These are phyloP conservation scores for Rheum nobile DNA, from an alignment of 148 eudicot genomes.

Conservation along the genomic window DNA sequence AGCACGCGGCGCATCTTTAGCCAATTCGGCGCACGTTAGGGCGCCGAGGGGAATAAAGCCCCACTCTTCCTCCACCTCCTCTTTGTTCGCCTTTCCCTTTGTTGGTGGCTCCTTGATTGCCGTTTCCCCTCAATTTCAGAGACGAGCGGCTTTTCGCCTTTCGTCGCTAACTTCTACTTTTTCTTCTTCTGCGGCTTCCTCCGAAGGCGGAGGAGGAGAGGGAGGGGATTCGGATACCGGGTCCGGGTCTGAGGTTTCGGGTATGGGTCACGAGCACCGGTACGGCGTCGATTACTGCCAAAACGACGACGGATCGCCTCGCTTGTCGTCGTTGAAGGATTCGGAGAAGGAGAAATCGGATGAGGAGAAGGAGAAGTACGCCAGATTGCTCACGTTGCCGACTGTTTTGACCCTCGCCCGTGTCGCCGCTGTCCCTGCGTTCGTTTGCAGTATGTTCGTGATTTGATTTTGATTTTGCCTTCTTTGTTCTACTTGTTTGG, in stretches of 20 bases:
- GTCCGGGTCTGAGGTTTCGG: neutral
- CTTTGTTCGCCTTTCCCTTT: neutral
- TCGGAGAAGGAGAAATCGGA: slow-evolving; percentile 4
- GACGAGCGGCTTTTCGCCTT: slow-evolving; percentile 6
- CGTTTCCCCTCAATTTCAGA: neutral
- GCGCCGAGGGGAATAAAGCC: slow-evolving; percentile 3
- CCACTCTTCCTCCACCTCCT: neutral
- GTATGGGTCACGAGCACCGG: slow-evolving; percentile 20
- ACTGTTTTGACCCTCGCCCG: slow-evolving; percentile 78
- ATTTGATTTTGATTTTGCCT: neutral
- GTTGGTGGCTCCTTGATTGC: slow-evolving; percentile 2
- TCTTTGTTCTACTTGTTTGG: neutral
- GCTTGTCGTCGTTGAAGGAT: neutral
- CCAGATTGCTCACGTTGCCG: slow-evolving; percentile 80
- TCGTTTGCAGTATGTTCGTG: slow-evolving; percentile 54
- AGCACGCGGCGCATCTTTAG: neutral
- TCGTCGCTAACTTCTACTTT: slow-evolving; percentile 9
- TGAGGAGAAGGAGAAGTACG: slow-evolving; percentile 6
- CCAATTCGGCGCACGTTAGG: slow-evolving; percentile 23
- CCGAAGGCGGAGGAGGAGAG: slow-evolving; percentile 11
- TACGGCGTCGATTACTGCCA: slow-evolving; percentile 9
- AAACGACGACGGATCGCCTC: slow-evolving; percentile 14
- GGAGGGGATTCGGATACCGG: slow-evolving; percentile 6
- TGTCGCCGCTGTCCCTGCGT: slow-evolving; percentile 69
- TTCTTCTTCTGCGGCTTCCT: slow-evolving; percentile 10